These are phyloP conservation scores for Eimeria acervulina DNA, from an alignment of 169 alveolate species.

Conservation along the genomic window DNA sequence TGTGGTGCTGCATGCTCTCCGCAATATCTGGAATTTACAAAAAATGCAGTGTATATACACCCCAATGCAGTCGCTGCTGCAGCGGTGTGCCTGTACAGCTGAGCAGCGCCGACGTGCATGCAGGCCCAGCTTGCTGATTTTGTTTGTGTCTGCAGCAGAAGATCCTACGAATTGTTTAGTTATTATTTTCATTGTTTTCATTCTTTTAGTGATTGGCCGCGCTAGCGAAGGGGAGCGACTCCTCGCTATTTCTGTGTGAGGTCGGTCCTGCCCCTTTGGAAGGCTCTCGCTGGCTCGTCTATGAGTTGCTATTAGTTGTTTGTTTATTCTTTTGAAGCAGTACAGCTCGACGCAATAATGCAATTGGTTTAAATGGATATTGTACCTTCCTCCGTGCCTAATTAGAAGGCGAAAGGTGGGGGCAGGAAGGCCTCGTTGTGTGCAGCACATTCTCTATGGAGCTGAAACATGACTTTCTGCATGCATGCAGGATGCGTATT, in stretches of 20 bases:
- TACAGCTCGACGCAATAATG: too few species aligned
- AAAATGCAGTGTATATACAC: background rate
- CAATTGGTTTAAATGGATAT: too few species aligned
- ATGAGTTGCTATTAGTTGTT: background rate
- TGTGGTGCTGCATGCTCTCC: background rate
- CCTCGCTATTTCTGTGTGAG: background rate
- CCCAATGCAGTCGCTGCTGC: constrained; percentile 29
- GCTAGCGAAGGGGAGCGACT: background rate
- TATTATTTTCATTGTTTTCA: background rate
- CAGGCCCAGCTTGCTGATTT: background rate
- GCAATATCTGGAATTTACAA: background rate
- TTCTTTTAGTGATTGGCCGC: background rate
- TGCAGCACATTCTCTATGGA: too few species aligned
- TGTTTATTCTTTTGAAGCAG: background rate
- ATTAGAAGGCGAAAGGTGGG: too few species aligned
- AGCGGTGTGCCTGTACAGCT: background rate
- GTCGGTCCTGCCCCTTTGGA: background rate
- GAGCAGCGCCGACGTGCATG: constrained; percentile 62
- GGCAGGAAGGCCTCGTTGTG: too few species aligned
- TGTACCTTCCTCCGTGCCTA: too few species aligned
- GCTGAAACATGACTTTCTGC: too few species aligned
- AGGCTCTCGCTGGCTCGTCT: background rate
- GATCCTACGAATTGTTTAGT: background rate
- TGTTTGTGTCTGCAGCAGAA: background rate
- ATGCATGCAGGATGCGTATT: too few species aligned